Conservation (phyloP, 805 yeast genomes). For the Candida caryicola region DNA sequence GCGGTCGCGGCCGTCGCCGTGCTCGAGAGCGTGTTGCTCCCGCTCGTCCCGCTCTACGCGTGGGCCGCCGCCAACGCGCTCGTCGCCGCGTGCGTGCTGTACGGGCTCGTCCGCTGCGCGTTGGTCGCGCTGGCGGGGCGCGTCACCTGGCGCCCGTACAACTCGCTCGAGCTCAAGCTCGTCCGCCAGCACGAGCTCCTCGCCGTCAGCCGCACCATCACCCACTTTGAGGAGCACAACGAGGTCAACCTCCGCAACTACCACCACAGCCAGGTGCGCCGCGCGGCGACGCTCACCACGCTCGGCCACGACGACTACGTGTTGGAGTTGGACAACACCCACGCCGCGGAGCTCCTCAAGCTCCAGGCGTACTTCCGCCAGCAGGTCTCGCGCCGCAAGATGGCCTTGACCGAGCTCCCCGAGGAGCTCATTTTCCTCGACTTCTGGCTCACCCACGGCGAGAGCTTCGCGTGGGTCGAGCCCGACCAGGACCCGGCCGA, state of each 20-base stretch:
- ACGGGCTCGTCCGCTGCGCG: conserved; percentile 8
- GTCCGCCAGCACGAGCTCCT: conserved; percentile 31
- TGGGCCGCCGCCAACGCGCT: conserved; percentile 11
- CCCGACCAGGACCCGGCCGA: conserved; percentile 49
- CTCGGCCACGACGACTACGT: conserved; percentile 20
- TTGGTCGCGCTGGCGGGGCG: conserved; percentile 21
- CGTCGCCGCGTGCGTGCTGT: conserved; percentile 2
- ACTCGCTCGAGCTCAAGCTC: conserved; percentile 22
- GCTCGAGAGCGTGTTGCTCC: conserved; percentile 18
- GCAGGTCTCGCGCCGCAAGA: conserved; percentile 25
- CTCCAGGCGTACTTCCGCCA: conserved; percentile 18
- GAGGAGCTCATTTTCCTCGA: conserved; percentile 37
- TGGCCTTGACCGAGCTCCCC: conserved; percentile 35
- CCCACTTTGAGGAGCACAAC: conserved; percentile 41
- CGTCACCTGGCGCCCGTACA: conserved; percentile 39
- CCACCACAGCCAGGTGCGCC: conserved; percentile 31
- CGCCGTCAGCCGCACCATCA: conserved; percentile 31
- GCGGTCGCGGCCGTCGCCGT: conserved; percentile 13
- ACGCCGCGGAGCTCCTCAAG: conserved; percentile 4
- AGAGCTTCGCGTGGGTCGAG: conserved; percentile 40
- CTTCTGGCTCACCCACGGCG: conserved; percentile 37
- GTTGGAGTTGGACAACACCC: conserved; percentile 17
- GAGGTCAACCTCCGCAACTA: conserved; percentile 41
- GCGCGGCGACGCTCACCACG: conserved; percentile 15
- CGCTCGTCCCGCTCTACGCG: conserved; percentile 11